These are phyloP conservation scores for Achaetomiella virescens DNA, from an alignment of 495 filamentous ascomycete genomes.

Conservation along the genomic window DNA sequence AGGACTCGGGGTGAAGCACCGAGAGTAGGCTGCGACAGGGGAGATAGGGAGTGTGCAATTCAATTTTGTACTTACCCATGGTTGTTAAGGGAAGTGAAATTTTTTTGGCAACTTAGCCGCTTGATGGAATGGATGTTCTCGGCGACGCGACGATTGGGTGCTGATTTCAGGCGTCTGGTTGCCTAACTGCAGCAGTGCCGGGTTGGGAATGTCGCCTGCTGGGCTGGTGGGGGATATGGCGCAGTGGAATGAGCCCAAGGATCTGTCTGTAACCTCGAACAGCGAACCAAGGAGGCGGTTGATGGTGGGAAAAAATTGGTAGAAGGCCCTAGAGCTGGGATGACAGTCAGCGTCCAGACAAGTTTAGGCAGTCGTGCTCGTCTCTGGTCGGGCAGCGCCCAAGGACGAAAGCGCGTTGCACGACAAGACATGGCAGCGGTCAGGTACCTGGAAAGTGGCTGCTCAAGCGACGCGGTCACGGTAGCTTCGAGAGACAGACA, in stretches of 20 bases:
- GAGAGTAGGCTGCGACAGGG: background rate
- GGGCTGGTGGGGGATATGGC: constrained; percentile 13
- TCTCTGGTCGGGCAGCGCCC: constrained; percentile 16
- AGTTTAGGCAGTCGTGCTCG: constrained; percentile 28
- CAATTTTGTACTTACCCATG: constrained; percentile 42
- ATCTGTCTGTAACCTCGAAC: constrained; percentile 23
- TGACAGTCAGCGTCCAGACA: constrained; percentile 16
- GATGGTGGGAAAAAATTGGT: constrained; percentile 2
- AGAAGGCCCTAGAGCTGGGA: constrained; percentile 8
- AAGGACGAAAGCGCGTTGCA: constrained; percentile 22
- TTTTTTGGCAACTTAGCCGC: constrained; percentile 38
- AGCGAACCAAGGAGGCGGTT: constrained; percentile 22
- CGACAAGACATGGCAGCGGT: constrained; percentile 25
- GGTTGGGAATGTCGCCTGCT: constrained; percentile 17
- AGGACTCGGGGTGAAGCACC: background rate
- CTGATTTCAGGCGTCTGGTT: constrained; percentile 19
- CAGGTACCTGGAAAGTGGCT: constrained; percentile 5
- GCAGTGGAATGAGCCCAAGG: constrained; percentile 22
- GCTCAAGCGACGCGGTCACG: constrained; percentile 15
- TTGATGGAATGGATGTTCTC: constrained; percentile 30
- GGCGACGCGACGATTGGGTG: constrained; percentile 30
- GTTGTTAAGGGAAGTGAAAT: constrained; percentile 23
- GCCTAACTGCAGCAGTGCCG: constrained; percentile 20
- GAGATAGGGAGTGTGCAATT: constrained; percentile 18
- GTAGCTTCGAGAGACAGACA: constrained; percentile 10